Percentiles rank a stretch among this genome's conserved stretches.
These are phyloP conservation scores for Tetracladium marchalianum DNA, from an alignment of 495 filamentous ascomycete genomes.

Conservation along the genomic window DNA sequence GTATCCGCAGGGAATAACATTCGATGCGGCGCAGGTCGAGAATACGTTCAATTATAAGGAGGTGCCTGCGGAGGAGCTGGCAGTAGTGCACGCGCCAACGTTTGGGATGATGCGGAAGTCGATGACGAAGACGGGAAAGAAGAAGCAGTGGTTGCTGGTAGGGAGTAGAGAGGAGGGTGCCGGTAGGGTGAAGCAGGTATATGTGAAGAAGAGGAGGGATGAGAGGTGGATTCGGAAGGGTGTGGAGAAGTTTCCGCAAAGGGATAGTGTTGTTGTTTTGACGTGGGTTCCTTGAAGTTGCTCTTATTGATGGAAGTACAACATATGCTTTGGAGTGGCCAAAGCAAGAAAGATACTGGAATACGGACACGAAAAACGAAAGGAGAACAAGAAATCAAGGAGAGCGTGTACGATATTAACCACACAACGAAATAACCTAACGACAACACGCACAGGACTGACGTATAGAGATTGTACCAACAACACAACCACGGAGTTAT, in stretches of 20 bases:
- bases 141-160: constrained; percentile 27
- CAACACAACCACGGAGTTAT: no score
- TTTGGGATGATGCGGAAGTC: constrained; percentile 14
- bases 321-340: no score
- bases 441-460: no score
- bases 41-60: constrained; percentile 12
- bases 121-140: constrained; percentile 21
- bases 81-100: constrained; percentile 6
- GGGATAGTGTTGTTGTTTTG: constrained; percentile 19
- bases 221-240: constrained; percentile 12
- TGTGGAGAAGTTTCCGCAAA: constrained; percentile 17
- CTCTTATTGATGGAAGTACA: neutral
- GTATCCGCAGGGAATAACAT: constrained; percentile 28
- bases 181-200: constrained; percentile 30
- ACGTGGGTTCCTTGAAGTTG: constrained; percentile 13
- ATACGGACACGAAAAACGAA: no score
- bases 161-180: constrained; percentile 19
- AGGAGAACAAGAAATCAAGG: no score
- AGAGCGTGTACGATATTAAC: no score
- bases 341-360: no score
- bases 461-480: no score
- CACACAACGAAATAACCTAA: no score
- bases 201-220: constrained; percentile 23
- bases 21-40: constrained; percentile 21
- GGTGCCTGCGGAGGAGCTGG: neutral